phyloP scores from a whole-genome alignment of 257 asterid species.

The Lycium ferocissimum region DNA sequence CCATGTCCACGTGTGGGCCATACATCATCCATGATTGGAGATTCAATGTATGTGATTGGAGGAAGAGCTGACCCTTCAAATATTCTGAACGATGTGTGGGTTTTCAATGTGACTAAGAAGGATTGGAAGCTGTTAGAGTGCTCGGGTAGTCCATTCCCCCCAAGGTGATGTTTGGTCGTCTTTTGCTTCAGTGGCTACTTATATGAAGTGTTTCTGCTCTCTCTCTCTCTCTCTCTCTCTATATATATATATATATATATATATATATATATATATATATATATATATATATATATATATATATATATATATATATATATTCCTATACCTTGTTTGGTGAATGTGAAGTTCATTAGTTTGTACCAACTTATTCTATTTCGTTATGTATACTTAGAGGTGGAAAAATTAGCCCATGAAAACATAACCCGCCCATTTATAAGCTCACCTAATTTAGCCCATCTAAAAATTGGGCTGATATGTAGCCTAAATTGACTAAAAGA shows the following conservation, averaged over 20 bases:
- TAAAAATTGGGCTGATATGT: too few species aligned
- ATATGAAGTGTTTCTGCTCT: background rate
- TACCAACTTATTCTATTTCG: background rate
- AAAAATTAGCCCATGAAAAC: too few species aligned
- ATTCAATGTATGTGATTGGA: constrained; percentile 74
- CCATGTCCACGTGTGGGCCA: constrained; percentile 96
- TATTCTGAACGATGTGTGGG: constrained; percentile 90
- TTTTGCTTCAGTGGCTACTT: background rate
- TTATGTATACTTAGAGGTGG: background rate
- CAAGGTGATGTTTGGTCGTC: constrained; percentile 60
- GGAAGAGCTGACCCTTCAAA: constrained; percentile 90
- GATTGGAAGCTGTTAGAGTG: constrained; percentile 78
- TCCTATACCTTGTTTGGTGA: background rate
- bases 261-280: too few species aligned
- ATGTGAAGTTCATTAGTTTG: background rate
- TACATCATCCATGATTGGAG: constrained; percentile 68
- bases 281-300: too few species aligned
- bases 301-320: too few species aligned
- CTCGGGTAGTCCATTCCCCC: constrained; percentile 66
- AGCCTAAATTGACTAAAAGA: too few species aligned
- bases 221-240: too few species aligned
- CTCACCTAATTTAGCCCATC: too few species aligned
- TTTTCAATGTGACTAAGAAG: constrained; percentile 48
- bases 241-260: too few species aligned
- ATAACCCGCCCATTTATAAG: too few species aligned